phyloP scores from a whole-genome alignment of 2,329 filamentous ascomycete species.

The Coniochaeta sp. region DNA sequence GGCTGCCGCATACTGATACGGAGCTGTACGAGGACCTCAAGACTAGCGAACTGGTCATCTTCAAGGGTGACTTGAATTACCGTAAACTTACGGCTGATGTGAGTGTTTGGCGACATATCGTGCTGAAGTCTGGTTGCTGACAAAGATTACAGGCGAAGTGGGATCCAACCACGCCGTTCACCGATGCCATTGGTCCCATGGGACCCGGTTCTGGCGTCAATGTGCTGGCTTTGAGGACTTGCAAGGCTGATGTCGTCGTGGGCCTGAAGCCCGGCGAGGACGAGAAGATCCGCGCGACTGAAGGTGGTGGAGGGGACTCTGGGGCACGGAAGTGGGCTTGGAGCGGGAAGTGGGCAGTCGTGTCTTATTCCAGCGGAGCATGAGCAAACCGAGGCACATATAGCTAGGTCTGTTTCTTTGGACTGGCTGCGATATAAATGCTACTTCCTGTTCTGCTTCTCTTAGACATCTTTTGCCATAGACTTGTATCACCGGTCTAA shows the following conservation, averaged over 20 bases:
- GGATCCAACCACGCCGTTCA: conserved; percentile 83
- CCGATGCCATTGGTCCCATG: conserved; percentile 75
- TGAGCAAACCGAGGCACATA: conserved; percentile 6
- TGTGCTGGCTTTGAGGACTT: conserved; percentile 80
- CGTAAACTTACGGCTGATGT: conserved; percentile 87
- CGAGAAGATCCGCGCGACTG: conserved; percentile 62
- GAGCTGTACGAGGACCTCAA: conserved; percentile 71
- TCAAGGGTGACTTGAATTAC: conserved; percentile 98
- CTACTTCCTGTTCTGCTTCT: not conserved
- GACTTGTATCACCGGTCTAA: not conserved
- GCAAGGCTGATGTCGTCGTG: conserved; percentile 94
- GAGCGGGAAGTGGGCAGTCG: conserved; percentile 95
- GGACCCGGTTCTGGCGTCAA: conserved; percentile 77
- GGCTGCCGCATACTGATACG: conserved; percentile 62
- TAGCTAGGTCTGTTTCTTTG: too few relatives aligned
- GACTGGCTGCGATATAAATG: not conserved
- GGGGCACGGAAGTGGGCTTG: conserved; percentile 82
- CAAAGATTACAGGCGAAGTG: conserved; percentile 54
- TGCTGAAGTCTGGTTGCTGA: not conserved
- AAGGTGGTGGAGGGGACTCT: conserved; percentile 63
- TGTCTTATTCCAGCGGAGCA: conserved; percentile 66
- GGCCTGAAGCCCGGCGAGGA: conserved; percentile 77
- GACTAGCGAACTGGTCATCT: conserved; percentile 79
- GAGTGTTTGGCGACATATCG: conserved; percentile 23
- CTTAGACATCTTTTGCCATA: not conserved